Base-by-base conservation (phyloP, 2,329 filamentous ascomycete genomes). In the Kalaharituber pfeilii region DNA sequence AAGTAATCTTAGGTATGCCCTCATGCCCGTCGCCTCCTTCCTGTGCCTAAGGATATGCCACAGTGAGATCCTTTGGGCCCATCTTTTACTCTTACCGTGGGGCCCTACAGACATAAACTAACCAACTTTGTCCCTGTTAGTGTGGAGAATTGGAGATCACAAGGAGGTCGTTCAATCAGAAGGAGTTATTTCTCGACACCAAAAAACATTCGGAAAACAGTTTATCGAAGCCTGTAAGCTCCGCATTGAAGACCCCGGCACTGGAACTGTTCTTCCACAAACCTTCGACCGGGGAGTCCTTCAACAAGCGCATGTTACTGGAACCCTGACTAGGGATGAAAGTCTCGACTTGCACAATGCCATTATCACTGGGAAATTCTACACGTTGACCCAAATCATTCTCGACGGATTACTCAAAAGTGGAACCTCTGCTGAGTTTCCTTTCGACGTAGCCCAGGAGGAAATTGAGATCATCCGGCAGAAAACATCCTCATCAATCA, bases 391-490 rank as follows among this genome's bases (percentile, higher is more conserved):
- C 0, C 62, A 65, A 36, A 53, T 60, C 1, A 54, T 66, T 2
- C 49, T 66, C 2, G 55, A 55, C 6, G 59, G 58, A 0, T 52
- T 64, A 9, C 13, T 58, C 1, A 15, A 27, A 1, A 50, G 55
- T 2, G 55, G 55, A 27, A 50, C 54, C 5, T 24, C 15, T 0
- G 60, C 62, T 1, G 65, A 66, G 24, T 65, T 65, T 22, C 63
- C 64, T 1, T 64, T 66, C 15, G 62, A 66, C 11, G 50, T 66
- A 2, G 63, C 62, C 0, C 51, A 59, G 2, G 59, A 64, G 8
- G 64, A 66, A 27, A 39, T 58, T 5, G 49, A 57, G 3, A 60
- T 65, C 26, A 59, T 67, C 8, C 54, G 53, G 1, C 62, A 67
- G 42, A 62, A 60, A 24, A 51, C 57, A 30, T 62, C 58, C 24